A percentile compares a stretch with the other conserved stretches of the same genome.
Conservation (phyloP, 352 stramenopile species). For the Blastocystis sp. region DNA sequence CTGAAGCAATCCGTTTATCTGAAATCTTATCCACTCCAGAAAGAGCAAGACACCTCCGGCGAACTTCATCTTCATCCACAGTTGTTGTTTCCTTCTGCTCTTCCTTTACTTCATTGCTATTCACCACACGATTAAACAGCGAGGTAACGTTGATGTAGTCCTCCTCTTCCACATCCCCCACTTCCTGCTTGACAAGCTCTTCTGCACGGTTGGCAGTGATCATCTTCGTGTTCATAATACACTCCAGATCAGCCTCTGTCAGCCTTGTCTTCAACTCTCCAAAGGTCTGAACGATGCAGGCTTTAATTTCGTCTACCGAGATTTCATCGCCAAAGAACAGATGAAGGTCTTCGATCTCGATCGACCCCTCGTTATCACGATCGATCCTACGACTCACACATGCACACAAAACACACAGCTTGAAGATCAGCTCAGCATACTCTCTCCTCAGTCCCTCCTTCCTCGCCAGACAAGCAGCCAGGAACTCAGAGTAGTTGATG, state of each 20-base stretch:
- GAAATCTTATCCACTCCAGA: slow-evolving; percentile 28
- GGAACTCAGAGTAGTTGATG: slow-evolving; percentile 59
- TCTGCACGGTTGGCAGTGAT: slow-evolving; percentile 45
- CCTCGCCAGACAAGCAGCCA: slow-evolving; percentile 23
- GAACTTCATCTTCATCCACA: neutral
- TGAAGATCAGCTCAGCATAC: slow-evolving; percentile 56
- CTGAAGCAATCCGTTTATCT: neutral
- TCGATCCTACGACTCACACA: slow-evolving; percentile 15
- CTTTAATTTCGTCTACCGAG: slow-evolving; percentile 48
- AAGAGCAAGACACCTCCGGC: neutral
- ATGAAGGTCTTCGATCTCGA: slow-evolving; percentile 51
- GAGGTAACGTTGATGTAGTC: slow-evolving; percentile 25
- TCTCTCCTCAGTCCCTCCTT: slow-evolving; percentile 28
- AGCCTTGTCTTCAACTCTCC: slow-evolving; percentile 35
- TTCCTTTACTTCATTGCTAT: neutral
- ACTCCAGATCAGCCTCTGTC: slow-evolving; percentile 41
- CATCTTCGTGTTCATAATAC: slow-evolving; percentile 57
- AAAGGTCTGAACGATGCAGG: slow-evolving; percentile 48
- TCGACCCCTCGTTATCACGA: slow-evolving; percentile 34
- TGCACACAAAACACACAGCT: neutral
- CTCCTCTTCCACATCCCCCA: slow-evolving; percentile 11
- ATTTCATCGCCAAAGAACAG: slow-evolving; percentile 56
- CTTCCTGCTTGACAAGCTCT: slow-evolving; percentile 29
- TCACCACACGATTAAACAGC: slow-evolving; percentile 22
- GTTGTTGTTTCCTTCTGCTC: neutral